These are phyloP conservation scores for Hypericum perforatum DNA, from an alignment of 345 rosid genomes.

Conservation along the genomic window DNA sequence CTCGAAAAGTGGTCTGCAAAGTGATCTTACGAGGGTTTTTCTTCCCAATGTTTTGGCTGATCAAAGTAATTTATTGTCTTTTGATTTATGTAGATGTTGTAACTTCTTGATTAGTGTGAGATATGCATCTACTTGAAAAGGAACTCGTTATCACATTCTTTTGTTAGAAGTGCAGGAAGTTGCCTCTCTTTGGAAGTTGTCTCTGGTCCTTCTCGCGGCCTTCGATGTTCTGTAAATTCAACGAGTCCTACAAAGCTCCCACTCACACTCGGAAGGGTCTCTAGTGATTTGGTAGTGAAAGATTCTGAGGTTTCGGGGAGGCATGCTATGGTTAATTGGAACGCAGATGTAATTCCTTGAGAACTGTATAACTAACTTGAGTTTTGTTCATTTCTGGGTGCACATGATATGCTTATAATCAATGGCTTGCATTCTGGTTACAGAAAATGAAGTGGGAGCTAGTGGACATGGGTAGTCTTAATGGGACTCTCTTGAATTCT, in stretches of 20 bases:
- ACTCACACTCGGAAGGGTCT: slow-evolving; percentile 76
- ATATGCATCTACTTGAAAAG: slow-evolving; percentile 23
- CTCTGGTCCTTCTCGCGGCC: slow-evolving; percentile 79
- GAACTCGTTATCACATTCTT: slow-evolving; percentile 38
- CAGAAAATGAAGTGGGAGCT: slow-evolving; percentile 95
- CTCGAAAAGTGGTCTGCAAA: slow-evolving; percentile 20
- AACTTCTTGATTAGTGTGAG: slow-evolving; percentile 12
- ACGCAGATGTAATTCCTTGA: slow-evolving; percentile 45
- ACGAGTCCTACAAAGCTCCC: slow-evolving; percentile 61
- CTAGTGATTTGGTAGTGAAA: slow-evolving; percentile 60
- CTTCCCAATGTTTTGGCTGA: slow-evolving; percentile 29
- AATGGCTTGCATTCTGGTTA: slow-evolving; percentile 19
- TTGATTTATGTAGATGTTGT: slow-evolving; percentile 14
- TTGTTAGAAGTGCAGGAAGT: slow-evolving; percentile 90
- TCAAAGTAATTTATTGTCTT: slow-evolving; percentile 63
- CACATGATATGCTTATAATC: slow-evolving; percentile 12
- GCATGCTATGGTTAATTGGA: slow-evolving; percentile 95
- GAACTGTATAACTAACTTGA: slow-evolving; percentile 9
- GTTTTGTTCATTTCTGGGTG: slow-evolving; percentile 5
- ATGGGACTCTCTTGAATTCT: slow-evolving; percentile 88
- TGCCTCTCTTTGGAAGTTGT: slow-evolving; percentile 79
- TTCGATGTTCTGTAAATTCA: slow-evolving; percentile 45
- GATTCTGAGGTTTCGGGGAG: slow-evolving; percentile 96
- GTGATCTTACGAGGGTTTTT: slow-evolving; percentile 21
- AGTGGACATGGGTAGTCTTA: slow-evolving; percentile 92